Percentiles rank a stretch among this genome's conserved stretches.
Evolutionary conservation across 108 stramenopile species (phyloP).

Genomic region (Cyclostephanos invisitatus): DNA sequence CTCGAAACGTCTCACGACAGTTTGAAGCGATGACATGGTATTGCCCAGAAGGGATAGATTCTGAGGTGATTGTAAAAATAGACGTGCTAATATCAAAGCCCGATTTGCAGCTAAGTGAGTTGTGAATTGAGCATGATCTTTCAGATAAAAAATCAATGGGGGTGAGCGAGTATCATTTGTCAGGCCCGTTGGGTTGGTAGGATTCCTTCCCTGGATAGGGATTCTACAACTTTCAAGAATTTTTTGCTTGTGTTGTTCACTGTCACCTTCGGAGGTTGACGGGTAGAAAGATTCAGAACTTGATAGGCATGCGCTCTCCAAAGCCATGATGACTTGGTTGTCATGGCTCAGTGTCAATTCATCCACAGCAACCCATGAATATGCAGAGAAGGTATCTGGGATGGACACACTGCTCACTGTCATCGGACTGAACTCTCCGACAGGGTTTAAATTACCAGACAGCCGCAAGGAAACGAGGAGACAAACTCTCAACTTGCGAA

Average conservation of each 20-base stretch:
- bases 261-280: constrained; percentile 60
- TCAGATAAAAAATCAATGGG: constrained; percentile 40
- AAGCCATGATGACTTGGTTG: constrained; percentile 53
- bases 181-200: constrained; percentile 35
- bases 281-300: constrained; percentile 69
- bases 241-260: constrained; percentile 12
- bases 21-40: constrained; percentile 53
- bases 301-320: constrained; percentile 70
- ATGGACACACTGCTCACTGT: constrained; percentile 63
- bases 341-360: constrained; percentile 72
- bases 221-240: constrained; percentile 41
- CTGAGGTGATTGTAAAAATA: constrained; percentile 61
- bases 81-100: constrained; percentile 59
- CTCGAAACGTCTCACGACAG: constrained; percentile 42
- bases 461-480: constrained; percentile 72
- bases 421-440: constrained; percentile 60
- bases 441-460: constrained; percentile 48
- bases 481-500: constrained; percentile 76
- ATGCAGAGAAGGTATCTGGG: constrained; percentile 68
- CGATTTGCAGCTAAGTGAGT: constrained; percentile 68
- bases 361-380: constrained; percentile 75
- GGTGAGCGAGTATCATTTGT: constrained; percentile 35
- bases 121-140: constrained; percentile 38
- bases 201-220: constrained; percentile 12
- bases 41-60: constrained; percentile 50